These are phyloP conservation scores for Gracilaria domingensis DNA, from an alignment of 23 red algal genomes.

Conservation along the genomic window DNA sequence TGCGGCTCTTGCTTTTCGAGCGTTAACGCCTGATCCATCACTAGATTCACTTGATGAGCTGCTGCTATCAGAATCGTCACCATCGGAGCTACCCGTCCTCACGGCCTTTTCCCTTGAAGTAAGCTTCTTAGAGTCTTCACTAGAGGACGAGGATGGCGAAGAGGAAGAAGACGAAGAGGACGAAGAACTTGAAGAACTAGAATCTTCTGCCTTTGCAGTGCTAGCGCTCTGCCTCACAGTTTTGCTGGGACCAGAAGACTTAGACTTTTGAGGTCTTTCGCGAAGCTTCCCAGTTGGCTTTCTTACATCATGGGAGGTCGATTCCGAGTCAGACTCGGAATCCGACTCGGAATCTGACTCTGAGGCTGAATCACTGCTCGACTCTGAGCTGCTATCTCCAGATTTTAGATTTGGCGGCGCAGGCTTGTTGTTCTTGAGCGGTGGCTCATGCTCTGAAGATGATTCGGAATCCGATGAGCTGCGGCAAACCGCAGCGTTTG, in stretches of 20 bases:
- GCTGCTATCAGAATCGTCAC: neutral
- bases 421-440: neutral
- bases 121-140: neutral
- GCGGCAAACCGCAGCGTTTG: neutral
- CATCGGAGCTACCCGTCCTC: neutral
- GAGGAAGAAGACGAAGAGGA: neutral
- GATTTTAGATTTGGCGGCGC: too few species aligned
- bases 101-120: neutral
- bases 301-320: neutral
- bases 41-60: conserved; percentile 2
- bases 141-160: neutral
- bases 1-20: neutral
- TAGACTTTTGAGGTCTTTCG: neutral
- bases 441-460: neutral
- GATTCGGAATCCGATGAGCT: neutral
- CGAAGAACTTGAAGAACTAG: neutral
- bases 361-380: neutral
- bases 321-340: neutral
- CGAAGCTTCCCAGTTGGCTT: neutral
- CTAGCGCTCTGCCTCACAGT: neutral
- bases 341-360: neutral
- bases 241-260: neutral
- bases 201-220: neutral
- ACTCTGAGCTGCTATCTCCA: neutral
- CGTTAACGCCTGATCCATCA: neutral